Evolutionary conservation across 75 land plant genomes (phyloP).

Genomic region (Cunninghamia lanceolata): DNA sequence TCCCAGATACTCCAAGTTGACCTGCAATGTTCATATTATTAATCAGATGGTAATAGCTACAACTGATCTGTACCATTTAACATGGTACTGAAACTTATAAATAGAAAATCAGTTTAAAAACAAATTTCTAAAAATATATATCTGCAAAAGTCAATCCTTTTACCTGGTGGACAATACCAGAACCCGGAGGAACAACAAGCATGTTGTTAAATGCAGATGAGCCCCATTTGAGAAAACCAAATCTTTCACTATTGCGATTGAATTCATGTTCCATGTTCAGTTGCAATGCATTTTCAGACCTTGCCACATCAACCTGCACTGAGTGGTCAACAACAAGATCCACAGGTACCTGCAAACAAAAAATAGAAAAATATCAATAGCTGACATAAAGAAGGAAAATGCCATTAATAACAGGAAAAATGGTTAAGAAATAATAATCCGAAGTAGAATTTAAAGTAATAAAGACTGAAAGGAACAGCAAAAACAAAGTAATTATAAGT

Average conservation of each 20-base stretch:
- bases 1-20: slow-evolving; percentile 86
- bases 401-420: slow-evolving; percentile 22
- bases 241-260: slow-evolving; percentile 77
- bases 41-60: neutral
- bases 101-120: neutral
- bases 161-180: slow-evolving; percentile 96
- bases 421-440: neutral
- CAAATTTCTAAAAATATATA: neutral
- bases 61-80: neutral
- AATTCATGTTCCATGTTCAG: slow-evolving; percentile 80
- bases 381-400: neutral
- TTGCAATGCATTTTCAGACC: slow-evolving; percentile 73
- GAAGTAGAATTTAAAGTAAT: neutral
- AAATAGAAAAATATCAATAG: neutral
- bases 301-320: slow-evolving; percentile 89
- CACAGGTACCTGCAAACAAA: slow-evolving; percentile 73
- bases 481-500: neutral
- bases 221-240: slow-evolving; percentile 90
- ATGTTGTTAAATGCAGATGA: slow-evolving; percentile 81
- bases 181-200: slow-evolving; percentile 97
- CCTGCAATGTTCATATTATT: slow-evolving; percentile 35
- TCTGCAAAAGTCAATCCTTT: neutral
- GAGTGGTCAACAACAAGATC: slow-evolving; percentile 94
- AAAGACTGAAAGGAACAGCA: neutral
- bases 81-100: neutral